Evolutionary conservation across 208 protist genomes (phyloP).

Genomic region (Acanthamoeba castellanii): DNA sequence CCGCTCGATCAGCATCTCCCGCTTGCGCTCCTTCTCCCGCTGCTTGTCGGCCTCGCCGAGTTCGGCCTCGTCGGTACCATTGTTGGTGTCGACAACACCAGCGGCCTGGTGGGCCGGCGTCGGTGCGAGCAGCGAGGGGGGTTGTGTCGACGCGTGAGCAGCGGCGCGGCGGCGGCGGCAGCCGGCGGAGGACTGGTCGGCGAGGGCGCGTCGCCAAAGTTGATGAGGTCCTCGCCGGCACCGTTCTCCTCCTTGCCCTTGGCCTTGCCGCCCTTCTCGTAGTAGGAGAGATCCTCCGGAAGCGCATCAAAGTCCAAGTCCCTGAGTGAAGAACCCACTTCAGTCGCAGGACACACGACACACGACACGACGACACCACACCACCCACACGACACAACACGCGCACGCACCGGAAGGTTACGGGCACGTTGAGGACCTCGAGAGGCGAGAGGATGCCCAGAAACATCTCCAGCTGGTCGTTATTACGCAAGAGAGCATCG

Average conservation of each 20-base stretch:
- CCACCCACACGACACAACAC: background rate
- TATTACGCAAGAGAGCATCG: constrained; percentile 4
- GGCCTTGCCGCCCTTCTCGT: background rate
- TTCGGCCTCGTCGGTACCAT: background rate
- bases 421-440: constrained; percentile 40
- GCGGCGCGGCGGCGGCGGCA: background rate
- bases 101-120: no score
- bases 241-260: background rate
- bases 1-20: constrained; percentile 31
- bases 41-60: background rate
- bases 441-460: constrained; percentile 52
- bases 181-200: background rate
- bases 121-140: background rate
- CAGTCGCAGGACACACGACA: background rate
- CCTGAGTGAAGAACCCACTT: background rate
- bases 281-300: background rate
- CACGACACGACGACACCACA: background rate
- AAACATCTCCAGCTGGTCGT: constrained; percentile 60
- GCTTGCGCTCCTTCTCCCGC: constrained; percentile 32
- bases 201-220: constrained; percentile 27
- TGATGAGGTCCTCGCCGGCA: background rate
- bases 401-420: constrained; percentile 1
- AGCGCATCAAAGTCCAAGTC: constrained; percentile 63
- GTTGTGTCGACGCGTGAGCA: no score
- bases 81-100: background rate